These are phyloP conservation scores for Zalerion maritima DNA, from an alignment of 495 filamentous ascomycete genomes.

Conservation along the genomic window DNA sequence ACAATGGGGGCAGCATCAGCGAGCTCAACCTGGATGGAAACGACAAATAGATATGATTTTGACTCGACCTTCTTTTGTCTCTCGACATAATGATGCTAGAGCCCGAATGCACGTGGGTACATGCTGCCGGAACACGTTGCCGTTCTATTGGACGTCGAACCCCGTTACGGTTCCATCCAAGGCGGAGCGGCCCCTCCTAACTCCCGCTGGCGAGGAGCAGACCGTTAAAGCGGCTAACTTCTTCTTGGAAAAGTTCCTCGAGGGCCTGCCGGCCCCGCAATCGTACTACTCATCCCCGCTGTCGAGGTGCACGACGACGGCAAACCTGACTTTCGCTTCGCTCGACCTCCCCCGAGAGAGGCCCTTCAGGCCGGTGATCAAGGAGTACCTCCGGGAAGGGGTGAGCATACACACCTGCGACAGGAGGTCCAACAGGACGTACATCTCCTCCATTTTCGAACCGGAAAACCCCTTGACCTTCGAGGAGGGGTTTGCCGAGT, in stretches of 20 bases:
- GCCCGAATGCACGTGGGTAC: too few species aligned
- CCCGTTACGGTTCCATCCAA: too few species aligned
- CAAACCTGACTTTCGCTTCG: slow-evolving; percentile 44
- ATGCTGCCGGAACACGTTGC: too few species aligned
- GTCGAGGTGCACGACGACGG: slow-evolving; percentile 46
- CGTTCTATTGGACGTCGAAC: too few species aligned
- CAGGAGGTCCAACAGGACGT: slow-evolving; percentile 38
- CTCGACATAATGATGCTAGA: too few species aligned
- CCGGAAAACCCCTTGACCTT: too few species aligned
- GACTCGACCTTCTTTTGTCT: too few species aligned
- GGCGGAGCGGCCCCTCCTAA: too few species aligned
- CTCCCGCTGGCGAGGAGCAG: background rate
- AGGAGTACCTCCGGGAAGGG: slow-evolving; percentile 55
- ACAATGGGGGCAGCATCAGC: slow-evolving; percentile 1
- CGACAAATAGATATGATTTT: too few species aligned
- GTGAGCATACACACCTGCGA: slow-evolving; percentile 69
- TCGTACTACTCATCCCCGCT: slow-evolving; percentile 55
- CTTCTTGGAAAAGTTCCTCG: slow-evolving; percentile 6
- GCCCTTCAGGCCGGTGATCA: slow-evolving; percentile 47
- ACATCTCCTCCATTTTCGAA: slow-evolving; percentile 40
- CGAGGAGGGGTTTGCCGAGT: slow-evolving; percentile 46
- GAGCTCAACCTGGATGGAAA: slow-evolving; percentile 1
- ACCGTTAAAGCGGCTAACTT: slow-evolving; percentile 4
- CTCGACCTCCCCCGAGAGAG: slow-evolving; percentile 32
- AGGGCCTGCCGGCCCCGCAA: slow-evolving; percentile 52